Base-by-base conservation (phyloP, 2,329 filamentous ascomycete species). In the Talaromyces sp. region DNA sequence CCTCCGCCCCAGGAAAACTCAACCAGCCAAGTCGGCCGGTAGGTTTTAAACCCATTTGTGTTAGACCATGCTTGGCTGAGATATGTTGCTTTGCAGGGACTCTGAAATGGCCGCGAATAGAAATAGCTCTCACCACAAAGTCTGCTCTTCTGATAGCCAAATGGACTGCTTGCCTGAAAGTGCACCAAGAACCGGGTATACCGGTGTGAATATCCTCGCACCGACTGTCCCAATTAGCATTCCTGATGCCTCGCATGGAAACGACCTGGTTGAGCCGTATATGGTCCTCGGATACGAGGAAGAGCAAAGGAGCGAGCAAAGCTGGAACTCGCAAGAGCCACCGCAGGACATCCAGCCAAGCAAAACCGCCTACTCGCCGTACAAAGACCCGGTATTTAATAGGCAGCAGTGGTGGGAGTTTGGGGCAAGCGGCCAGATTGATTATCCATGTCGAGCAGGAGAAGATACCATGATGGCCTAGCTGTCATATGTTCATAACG, bases 331-430 rank as follows among this genome's bases (percentile, higher is more conserved):
- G 17, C 54, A 60, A 43, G 31, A 24, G 32, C 24, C 29, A 53
- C 21, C 54, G 12, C 61, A 53, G 19, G 54, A 10, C 17, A 27
- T 21, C n/a, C 56, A 26, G 21, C 51, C 65, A 4, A 63, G 64
- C 31, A 69, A 75, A 52, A 68, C 69, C 4, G 68, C 68, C 6
- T 78, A 78, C 62, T 70, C 65, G 31, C 64, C 67, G 6, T 73
- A 74, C 51, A 75, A 65, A 27, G 77, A 79, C 61, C 77, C 77
- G 3, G 71, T 74, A 8, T 79, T 78, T 60, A 73, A 74, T 41
- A 67, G 69, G 35, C 69, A 72, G 53, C 69, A 72, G 56, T 75
- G 73, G 74, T 78, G 74, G 75, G 69, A 74, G 51, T 60, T 68
- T 54, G 65, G 68, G 5, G 66, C 69, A 41, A 63, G 64, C 35